phyloP scores from a whole-genome alignment of 768 basidiomycete genomes.

The Russula ochroleuca region DNA sequence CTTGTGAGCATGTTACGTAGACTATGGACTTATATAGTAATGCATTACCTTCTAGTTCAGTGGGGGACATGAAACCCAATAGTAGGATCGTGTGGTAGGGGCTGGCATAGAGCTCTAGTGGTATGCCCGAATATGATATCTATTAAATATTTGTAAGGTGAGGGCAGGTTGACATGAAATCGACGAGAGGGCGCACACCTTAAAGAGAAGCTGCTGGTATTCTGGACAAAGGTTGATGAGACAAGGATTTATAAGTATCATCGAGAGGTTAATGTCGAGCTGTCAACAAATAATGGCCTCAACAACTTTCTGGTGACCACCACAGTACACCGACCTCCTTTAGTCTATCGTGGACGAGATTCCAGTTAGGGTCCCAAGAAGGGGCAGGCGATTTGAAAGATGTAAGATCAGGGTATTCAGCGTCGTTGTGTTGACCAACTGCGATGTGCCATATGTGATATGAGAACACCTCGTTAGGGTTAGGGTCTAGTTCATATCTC shows the following conservation, averaged over 20 bases:
- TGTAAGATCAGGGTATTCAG: too few relatives aligned
- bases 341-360: neutral
- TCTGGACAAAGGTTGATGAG: too few relatives aligned
- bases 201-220: too few relatives aligned
- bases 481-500: neutral
- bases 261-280: neutral
- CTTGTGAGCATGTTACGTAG: neutral
- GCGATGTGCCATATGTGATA: conserved; percentile 3
- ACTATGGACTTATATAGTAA: neutral
- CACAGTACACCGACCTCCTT: neutral
- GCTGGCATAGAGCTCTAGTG: neutral
- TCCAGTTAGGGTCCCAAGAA: neutral
- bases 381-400: neutral
- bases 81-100: neutral
- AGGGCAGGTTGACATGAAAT: too few relatives aligned
- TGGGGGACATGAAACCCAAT: neutral
- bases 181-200: neutral
- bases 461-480: neutral
- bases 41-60: neutral
- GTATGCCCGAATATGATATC: neutral
- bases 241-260: neutral
- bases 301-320: too few relatives aligned
- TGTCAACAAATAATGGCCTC: neutral
- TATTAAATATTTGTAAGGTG: neutral
- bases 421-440: neutral